Base-by-base conservation (phyloP, 345 rosid genomes). In the Citrus reticulata region DNA sequence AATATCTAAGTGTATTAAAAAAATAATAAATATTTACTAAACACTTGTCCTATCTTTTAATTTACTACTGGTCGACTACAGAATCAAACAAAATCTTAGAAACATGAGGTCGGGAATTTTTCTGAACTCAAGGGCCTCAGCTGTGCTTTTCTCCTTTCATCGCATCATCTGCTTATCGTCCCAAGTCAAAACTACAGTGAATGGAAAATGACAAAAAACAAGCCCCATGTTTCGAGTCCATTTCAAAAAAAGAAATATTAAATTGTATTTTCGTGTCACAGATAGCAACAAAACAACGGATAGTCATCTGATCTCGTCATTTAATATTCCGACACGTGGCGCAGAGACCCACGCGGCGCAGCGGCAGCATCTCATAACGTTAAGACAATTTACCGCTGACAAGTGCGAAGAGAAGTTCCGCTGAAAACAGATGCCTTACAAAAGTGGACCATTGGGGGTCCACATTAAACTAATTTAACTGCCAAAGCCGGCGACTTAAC, bases 1-100 rank as follows among this genome's bases (percentile, higher is more conserved):
- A 0, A 0, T 25, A 25, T 25, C 0, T 25, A 25, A 25, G 25
- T 25, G 25, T 25, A 25, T 25, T 0, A 25, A 25, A 25, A 25
- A 25, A 25, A 25, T 1, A 0, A 54, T 0, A 54, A 54, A 54
- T 54, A 4, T 4, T 54, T 17, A 46, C 0, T 5, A 54, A 54
- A 54, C 19, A 17, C 8, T 54, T 3, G 0, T 3, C 1, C 0
- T 46, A 46, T 0, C 5, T 46, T 11, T 3, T 46, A 3, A 42
- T 42, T 10, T 42, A 42, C 4, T 0, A 0, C 16, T 11, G 51
- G 16, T 46, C 51, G 13, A 46, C 17, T 46, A 3, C 1, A 46
- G 1, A 13, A 0, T 13, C 51, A 46, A 46, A 46, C 5, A 46
- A 46, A 46, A 46, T 0, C 5, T 11, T 46, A 13, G 49, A 11